phyloP scores from a whole-genome alignment of 352 stramenopile species.

The Stramenopiles sp. region DNA sequence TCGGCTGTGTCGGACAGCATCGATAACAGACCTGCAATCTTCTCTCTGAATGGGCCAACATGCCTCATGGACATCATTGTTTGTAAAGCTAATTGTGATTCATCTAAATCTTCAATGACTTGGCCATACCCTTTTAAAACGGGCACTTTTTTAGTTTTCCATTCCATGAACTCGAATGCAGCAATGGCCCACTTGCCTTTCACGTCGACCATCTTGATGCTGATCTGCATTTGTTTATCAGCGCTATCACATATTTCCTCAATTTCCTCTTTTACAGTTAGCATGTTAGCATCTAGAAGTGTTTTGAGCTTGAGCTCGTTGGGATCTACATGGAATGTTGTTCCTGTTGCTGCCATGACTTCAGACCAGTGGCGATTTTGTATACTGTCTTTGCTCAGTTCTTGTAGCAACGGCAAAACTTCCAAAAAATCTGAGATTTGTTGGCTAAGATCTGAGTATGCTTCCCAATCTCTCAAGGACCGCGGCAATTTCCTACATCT shows the following conservation, averaged over 20 bases:
- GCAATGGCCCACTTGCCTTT: slow-evolving; percentile 70
- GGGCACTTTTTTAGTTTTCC: slow-evolving; percentile 77
- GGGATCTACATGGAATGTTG: slow-evolving; percentile 70
- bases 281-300: slow-evolving; percentile 69
- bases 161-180: slow-evolving; percentile 81
- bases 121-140: slow-evolving; percentile 83
- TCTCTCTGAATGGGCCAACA: slow-evolving; percentile 81
- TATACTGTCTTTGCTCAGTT: slow-evolving; percentile 89
- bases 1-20: slow-evolving; percentile 85
- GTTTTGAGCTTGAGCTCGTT: slow-evolving; percentile 85
- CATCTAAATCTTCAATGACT: slow-evolving; percentile 89
- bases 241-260: slow-evolving; percentile 91
- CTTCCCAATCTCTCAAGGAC: slow-evolving; percentile 85
- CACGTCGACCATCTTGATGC: slow-evolving; percentile 79
- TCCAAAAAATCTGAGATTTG: slow-evolving; percentile 95
- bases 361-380: slow-evolving; percentile 88
- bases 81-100: slow-evolving; percentile 92
- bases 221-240: slow-evolving; percentile 93
- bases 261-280: slow-evolving; percentile 72
- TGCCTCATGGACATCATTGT: slow-evolving; percentile 94
- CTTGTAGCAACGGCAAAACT: slow-evolving; percentile 79
- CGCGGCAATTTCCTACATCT: slow-evolving; percentile 91
- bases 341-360: slow-evolving; percentile 76
- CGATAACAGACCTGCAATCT: slow-evolving; percentile 77
- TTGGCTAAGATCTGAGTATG: slow-evolving; percentile 81